These are phyloP conservation scores for Epichloe aotearoae DNA, from an alignment of 2,329 filamentous ascomycete species.

Conservation along the genomic window DNA sequence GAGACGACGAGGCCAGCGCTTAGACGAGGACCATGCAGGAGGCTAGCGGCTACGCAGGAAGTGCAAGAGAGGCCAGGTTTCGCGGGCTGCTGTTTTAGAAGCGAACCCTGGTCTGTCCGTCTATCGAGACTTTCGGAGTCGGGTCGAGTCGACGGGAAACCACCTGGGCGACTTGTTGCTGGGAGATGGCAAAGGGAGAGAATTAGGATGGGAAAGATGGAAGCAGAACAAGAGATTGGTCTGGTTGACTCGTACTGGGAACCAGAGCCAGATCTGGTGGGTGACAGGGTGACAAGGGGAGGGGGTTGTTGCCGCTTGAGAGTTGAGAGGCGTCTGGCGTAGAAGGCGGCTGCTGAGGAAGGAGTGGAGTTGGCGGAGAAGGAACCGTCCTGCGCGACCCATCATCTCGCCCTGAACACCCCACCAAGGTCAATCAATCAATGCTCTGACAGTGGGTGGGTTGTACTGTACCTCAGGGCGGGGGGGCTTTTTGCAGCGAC, in stretches of 20 bases:
- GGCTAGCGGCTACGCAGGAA: slow-evolving; percentile 4
- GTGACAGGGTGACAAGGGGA: neutral
- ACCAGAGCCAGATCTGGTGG: slow-evolving; percentile 1
- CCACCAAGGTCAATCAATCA: neutral
- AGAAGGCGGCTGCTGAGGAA: slow-evolving; percentile 1
- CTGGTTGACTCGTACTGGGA: slow-evolving; percentile 1
- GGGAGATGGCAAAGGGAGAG: neutral
- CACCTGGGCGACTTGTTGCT: neutral
- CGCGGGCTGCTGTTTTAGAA: slow-evolving; percentile 3
- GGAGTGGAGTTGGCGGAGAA: neutral
- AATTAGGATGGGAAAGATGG: neutral
- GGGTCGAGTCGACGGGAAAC: neutral
- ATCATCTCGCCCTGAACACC: too few species aligned
- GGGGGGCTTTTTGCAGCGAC: neutral
- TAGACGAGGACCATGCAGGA: slow-evolving; percentile 9
- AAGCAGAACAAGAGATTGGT: neutral
- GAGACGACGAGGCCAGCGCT: slow-evolving; percentile 11
- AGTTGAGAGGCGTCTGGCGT: neutral
- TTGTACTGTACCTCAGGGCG: neutral
- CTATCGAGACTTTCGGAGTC: neutral
- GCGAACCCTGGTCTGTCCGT: slow-evolving; percentile 1
- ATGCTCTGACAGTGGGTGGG: neutral
- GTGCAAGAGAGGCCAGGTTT: slow-evolving; percentile 1
- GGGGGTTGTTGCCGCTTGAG: neutral
- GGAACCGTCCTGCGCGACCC: neutral